Conservation (phyloP, 2,329 filamentous ascomycete species). For the Alternaria incomplexa region DNA sequence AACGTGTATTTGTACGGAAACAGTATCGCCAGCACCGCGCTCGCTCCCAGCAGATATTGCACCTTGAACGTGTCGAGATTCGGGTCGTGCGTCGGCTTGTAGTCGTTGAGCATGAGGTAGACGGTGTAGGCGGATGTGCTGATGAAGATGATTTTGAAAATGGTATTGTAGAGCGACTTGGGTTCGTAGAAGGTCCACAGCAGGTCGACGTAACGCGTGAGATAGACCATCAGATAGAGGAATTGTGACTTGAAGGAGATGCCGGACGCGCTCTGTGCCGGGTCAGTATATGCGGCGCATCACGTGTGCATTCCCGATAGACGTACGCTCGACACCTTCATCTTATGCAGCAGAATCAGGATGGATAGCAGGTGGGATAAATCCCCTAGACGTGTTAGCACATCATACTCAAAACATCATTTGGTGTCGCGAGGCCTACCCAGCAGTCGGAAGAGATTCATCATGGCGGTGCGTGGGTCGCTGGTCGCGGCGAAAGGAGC, state of each 20-base stretch:
- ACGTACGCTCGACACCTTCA: constrained; percentile 83
- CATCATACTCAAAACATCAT: background rate
- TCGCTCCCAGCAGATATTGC: constrained; percentile 86
- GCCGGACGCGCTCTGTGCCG: constrained; percentile 84
- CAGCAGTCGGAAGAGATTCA: constrained; percentile 74
- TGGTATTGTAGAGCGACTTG: constrained; percentile 77
- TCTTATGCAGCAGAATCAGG: constrained; percentile 94
- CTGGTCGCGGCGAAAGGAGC: constrained; percentile 20
- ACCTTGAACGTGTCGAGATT: constrained; percentile 98
- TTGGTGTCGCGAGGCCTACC: constrained; percentile 52
- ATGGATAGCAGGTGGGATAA: constrained; percentile 95
- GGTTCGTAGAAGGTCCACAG: constrained; percentile 83
- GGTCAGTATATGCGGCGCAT: constrained; percentile 5
- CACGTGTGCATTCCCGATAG: background rate
- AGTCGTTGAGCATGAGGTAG: constrained; percentile 97
- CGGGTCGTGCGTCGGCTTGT: constrained; percentile 96
- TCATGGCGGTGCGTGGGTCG: constrained; percentile 49
- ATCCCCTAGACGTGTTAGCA: constrained; percentile 68
- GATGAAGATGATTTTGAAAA: constrained; percentile 97
- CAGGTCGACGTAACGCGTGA: constrained; percentile 89
- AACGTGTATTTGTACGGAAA: constrained; percentile 85
- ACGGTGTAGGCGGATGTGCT: constrained; percentile 88
- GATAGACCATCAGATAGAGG: constrained; percentile 91
- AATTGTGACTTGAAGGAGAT: constrained; percentile 99
- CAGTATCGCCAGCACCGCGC: constrained; percentile 77